These are phyloP conservation scores for Suillus sp. DNA, from an alignment of 768 basidiomycete genomes.

Conservation along the genomic window DNA sequence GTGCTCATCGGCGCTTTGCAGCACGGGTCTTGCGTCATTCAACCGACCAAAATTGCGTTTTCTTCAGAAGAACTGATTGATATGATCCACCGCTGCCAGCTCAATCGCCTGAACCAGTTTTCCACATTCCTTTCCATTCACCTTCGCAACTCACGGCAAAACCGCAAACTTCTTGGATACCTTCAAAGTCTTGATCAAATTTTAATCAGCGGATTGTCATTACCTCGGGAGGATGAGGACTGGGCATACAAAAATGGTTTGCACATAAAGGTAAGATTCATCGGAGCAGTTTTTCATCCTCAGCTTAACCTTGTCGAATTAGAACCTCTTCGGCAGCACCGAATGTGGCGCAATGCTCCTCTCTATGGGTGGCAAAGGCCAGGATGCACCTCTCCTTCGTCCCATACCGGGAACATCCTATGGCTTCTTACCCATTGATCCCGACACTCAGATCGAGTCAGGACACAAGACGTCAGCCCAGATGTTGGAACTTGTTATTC, in stretches of 20 bases:
- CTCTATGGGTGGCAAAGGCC: constrained; percentile 55
- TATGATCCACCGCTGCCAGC: constrained; percentile 66
- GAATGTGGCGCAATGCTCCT: constrained; percentile 76
- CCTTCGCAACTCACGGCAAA: constrained; percentile 56
- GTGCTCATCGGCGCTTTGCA: constrained; percentile 75
- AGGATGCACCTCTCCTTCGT: constrained; percentile 52
- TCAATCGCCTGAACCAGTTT: constrained; percentile 80
- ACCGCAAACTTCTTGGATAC: constrained; percentile 61
- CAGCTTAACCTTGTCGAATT: constrained; percentile 13
- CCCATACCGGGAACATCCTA: constrained; percentile 67
- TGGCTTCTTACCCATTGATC: constrained; percentile 61
- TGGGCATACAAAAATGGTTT: constrained; percentile 69
- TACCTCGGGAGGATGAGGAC: constrained; percentile 68
- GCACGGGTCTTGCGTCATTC: constrained; percentile 71
- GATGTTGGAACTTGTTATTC: constrained; percentile 70
- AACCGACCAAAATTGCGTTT: constrained; percentile 67
- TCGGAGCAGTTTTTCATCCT: constrained; percentile 16
- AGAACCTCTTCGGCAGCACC: constrained; percentile 83
- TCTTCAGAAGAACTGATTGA: constrained; percentile 67
- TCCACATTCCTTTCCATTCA: constrained; percentile 67
- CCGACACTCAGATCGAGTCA: constrained; percentile 37
- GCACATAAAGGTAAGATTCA: constrained; percentile 52
- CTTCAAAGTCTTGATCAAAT: constrained; percentile 63
- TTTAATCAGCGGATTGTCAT: constrained; percentile 63
- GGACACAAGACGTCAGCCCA: constrained; percentile 57